phyloP scores from a whole-genome alignment of 2,329 filamentous ascomycete genomes.

The Verticillium tricorpus region DNA sequence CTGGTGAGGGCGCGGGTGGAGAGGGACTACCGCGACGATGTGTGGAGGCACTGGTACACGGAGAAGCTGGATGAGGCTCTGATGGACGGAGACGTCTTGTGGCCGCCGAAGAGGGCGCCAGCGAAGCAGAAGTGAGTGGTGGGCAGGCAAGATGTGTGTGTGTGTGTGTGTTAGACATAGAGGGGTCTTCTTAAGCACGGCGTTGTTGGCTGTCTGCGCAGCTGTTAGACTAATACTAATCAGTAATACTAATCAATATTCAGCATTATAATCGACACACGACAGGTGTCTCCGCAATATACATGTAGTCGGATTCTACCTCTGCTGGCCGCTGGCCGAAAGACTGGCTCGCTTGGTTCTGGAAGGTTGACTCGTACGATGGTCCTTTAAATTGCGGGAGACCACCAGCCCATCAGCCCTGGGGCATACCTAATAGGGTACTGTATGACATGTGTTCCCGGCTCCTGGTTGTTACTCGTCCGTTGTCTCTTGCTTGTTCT shows the following conservation, averaged over 20 bases:
- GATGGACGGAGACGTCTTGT: neutral
- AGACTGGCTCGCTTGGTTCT: too few species aligned
- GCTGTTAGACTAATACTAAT: neutral
- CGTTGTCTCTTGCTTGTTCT: too few species aligned
- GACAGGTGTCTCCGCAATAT: neutral
- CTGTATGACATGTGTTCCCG: too few species aligned
- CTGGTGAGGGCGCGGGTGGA: neutral
- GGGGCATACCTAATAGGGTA: too few species aligned
- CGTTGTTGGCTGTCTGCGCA: neutral
- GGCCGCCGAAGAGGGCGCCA: neutral
- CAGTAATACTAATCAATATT: neutral
- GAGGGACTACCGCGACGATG: neutral
- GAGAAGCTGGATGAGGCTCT: neutral
- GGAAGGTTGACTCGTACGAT: too few species aligned
- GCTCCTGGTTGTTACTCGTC: too few species aligned
- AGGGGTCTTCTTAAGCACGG: neutral
- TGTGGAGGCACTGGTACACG: neutral
- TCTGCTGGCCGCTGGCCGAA: too few species aligned
- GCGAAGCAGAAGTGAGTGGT: neutral
- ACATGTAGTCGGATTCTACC: too few species aligned
- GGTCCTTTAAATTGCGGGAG: too few species aligned
- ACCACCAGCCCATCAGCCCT: too few species aligned
- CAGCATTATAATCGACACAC: neutral
- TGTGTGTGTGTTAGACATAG: neutral
- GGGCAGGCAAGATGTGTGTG: neutral